A percentile compares a stretch with the other conserved stretches of the same genome.
Evolutionary conservation across 495 filamentous ascomycete species (phyloP).

Genomic region (Trichoderma asperelloides): DNA sequence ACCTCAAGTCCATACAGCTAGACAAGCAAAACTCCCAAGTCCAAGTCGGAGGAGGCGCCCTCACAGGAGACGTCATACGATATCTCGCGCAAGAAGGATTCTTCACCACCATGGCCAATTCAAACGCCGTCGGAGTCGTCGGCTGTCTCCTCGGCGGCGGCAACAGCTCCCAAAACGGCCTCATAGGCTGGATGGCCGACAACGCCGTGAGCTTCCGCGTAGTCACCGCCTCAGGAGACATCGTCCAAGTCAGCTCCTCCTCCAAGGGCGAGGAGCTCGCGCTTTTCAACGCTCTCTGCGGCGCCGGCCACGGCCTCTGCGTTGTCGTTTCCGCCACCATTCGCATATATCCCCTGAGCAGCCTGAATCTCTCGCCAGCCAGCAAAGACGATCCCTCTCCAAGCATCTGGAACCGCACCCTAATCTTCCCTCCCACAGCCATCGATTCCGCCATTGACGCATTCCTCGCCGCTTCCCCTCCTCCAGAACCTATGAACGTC

Average conservation of each 20-base stretch:
- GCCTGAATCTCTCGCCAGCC: slow-evolving; percentile 9
- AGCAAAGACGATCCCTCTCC: background rate
- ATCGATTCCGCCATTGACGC: slow-evolving; percentile 10
- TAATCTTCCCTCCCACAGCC: slow-evolving; percentile 11
- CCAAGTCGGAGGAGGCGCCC: slow-evolving; percentile 23
- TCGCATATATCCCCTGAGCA: slow-evolving; percentile 35
- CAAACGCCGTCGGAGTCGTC: slow-evolving; percentile 22
- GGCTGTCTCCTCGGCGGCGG: slow-evolving; percentile 29
- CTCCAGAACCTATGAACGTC: background rate
- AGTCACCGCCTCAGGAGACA: slow-evolving; percentile 23
- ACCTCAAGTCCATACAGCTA: slow-evolving; percentile 19
- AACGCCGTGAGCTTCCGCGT: slow-evolving; percentile 24
- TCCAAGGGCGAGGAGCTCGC: slow-evolving; percentile 21
- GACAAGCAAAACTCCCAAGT: slow-evolving; percentile 18
- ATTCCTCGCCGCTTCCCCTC: background rate
- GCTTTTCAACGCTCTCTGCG: slow-evolving; percentile 29
- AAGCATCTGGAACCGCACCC: slow-evolving; percentile 11
- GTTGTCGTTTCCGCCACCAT: slow-evolving; percentile 43
- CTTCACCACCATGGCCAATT: slow-evolving; percentile 13
- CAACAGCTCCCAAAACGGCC: slow-evolving; percentile 22
- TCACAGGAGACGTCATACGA: slow-evolving; percentile 18
- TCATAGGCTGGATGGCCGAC: slow-evolving; percentile 29
- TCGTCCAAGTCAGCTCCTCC: slow-evolving; percentile 14
- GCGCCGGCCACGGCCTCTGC: slow-evolving; percentile 30
- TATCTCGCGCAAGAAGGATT: slow-evolving; percentile 22